Evolutionary conservation across 257 asterid species (phyloP), one percentile per base, ranked within the genome.

Genomic region (Ophiorrhiza pumila): DNA sequence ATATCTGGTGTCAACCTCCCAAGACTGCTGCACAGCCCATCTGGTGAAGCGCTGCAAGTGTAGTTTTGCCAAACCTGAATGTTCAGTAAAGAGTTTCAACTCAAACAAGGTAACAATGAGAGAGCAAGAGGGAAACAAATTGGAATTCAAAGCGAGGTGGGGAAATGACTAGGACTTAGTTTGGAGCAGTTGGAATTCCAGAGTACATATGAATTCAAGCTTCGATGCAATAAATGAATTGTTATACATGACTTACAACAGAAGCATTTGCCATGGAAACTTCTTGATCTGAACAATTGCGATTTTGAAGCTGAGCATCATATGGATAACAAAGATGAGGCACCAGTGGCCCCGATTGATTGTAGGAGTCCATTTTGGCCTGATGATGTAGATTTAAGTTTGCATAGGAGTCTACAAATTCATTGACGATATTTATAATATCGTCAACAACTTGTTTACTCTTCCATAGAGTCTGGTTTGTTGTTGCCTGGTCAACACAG

Each of bases 281-380:
- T 76, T 95, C 96, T 63, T 79, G 79, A 43, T 81, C 79, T 0
- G 93, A 81, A 75, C 99, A 95, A 4, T 74, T 59, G 4, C 84
- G 96, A 76, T 90, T 91, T 69, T 87, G 96, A 71, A 92, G 86
- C 72, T 77, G 89, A 34, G 96, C 74, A 50, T 89, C 92, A 35
- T 90, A 95, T 20, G 97, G 99, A 72, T 89, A 88, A 75, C 99
- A 95, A 75, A 95, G 96, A 29, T 79, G 89, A 61, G 93, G 96
- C 59, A 95, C 68, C 29, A 72, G 4, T 0, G 97, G 94, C 22
- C 98, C 99, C 0, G 99, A 90, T 73, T 95, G 99, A 49, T 95
- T 95, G 81, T 79, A 95, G 67, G 84, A 91, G 69, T 57, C 75
- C 13, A 90, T 57, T 37, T 37, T 57, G 65, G 74, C 42, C 71